phyloP scores from a whole-genome alignment of 2,329 filamentous ascomycete genomes.

The Clarireedia sp. region DNA sequence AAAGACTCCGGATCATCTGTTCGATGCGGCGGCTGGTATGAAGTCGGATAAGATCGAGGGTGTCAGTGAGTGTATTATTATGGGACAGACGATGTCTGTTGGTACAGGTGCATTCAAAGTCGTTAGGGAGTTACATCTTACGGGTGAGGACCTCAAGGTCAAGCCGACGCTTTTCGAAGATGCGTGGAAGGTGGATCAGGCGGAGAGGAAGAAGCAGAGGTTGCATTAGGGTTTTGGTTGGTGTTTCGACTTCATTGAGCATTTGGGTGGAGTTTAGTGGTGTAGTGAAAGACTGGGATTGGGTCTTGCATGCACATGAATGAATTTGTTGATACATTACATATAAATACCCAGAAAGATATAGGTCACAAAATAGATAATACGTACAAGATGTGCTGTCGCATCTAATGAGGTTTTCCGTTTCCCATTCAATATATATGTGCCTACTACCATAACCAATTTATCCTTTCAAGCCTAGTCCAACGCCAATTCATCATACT shows the following conservation, averaged over 20 bases:
- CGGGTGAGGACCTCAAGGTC: slow-evolving; percentile 41
- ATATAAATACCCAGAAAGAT: too few species aligned
- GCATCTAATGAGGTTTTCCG: too few species aligned
- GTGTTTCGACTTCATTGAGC: background rate
- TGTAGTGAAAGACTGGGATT: background rate
- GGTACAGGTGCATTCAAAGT: slow-evolving; percentile 92
- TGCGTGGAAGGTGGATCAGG: slow-evolving; percentile 40
- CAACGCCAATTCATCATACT: background rate
- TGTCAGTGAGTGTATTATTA: slow-evolving; percentile 94
- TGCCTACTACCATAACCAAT: too few species aligned
- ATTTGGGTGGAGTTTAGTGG: background rate
- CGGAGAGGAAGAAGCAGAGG: slow-evolving; percentile 22
- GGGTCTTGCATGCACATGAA: too few species aligned
- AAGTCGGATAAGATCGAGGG: slow-evolving; percentile 90
- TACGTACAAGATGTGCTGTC: too few species aligned
- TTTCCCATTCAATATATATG: too few species aligned
- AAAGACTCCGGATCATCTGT: slow-evolving; percentile 95
- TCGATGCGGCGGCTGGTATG: slow-evolving; percentile 86
- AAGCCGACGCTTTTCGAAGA: slow-evolving; percentile 64
- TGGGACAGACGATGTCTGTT: slow-evolving; percentile 88
- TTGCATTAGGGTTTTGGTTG: background rate
- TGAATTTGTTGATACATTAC: too few species aligned
- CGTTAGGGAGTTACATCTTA: slow-evolving; percentile 66
- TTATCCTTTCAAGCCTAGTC: background rate
- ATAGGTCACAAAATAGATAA: too few species aligned